Evolutionary conservation across 352 stramenopile species (phyloP).

Genomic region (Globisporangium nodosum): DNA sequence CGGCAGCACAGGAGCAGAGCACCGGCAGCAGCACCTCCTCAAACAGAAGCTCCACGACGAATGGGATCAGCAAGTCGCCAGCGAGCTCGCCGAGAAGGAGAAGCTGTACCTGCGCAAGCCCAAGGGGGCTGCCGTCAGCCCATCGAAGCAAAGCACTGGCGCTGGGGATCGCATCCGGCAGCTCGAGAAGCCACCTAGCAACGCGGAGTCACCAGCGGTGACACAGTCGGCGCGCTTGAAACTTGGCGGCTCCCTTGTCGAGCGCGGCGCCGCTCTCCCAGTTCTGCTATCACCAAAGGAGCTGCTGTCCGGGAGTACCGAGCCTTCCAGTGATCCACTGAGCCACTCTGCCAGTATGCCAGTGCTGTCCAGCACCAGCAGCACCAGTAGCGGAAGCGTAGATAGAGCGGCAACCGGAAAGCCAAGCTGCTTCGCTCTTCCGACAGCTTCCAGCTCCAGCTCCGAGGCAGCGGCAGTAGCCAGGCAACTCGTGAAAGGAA

Average conservation of each 20-base stretch:
- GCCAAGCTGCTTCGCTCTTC: conserved; percentile 1
- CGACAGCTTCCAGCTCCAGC: not conserved
- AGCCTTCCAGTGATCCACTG: not conserved
- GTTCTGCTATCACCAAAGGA: conserved; percentile 10
- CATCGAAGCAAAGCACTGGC: not conserved
- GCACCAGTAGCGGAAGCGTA: not conserved
- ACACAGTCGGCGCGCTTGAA: not conserved
- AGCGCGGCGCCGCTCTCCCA: conserved; percentile 6
- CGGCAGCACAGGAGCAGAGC: conserved; percentile 15
- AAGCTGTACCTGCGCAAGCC: conserved; percentile 29
- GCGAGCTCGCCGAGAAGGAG: conserved; percentile 51
- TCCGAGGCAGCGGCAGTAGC: not conserved
- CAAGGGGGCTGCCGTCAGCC: conserved; percentile 1
- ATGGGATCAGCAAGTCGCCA: conserved; percentile 34
- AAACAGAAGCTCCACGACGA: conserved; percentile 28
- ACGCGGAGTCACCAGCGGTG: not conserved
- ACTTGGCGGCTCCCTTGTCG: not conserved
- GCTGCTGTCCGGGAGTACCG: not conserved
- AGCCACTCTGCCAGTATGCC: conserved; percentile 6
- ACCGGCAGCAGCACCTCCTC: conserved; percentile 9
- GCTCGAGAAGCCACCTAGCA: not conserved
- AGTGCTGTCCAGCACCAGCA: not conserved
- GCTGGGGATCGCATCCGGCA: too few species aligned
- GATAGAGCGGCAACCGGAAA: not conserved
- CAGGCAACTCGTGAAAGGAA: not conserved